These are phyloP conservation scores for Larix kaempferi DNA, from an alignment of 75 land plant species.

Conservation along the genomic window DNA sequence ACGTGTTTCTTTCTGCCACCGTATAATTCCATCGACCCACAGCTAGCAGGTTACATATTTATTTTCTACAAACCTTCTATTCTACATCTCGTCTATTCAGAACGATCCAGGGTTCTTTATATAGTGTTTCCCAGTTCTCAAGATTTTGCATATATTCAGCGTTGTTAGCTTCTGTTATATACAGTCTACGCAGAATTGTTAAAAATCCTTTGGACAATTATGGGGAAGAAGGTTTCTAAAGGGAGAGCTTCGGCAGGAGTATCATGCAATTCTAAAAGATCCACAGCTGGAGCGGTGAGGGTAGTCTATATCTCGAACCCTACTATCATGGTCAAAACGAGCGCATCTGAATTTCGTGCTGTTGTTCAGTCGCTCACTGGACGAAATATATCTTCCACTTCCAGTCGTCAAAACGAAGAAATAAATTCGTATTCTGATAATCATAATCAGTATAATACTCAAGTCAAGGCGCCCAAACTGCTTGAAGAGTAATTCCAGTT, in stretches of 20 bases:
- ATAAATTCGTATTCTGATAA: background rate
- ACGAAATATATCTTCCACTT: background rate
- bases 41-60: too few species aligned
- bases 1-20: too few species aligned
- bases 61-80: too few species aligned
- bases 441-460: background rate
- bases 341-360: background rate
- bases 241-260: background rate
- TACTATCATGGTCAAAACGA: background rate
- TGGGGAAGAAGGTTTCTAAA: background rate
- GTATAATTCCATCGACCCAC: too few species aligned
- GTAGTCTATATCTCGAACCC: background rate
- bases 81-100: too few species aligned
- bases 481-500: background rate
- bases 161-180: too few species aligned
- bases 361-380: slow-evolving; percentile 4
- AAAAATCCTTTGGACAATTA: background rate
- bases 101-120: too few species aligned
- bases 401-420: background rate
- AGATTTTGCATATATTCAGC: too few species aligned
- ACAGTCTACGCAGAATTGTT: too few species aligned
- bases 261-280: background rate
- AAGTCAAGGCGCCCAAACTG: background rate
- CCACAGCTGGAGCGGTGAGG: background rate
- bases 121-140: too few species aligned